Evolutionary conservation across 2,329 filamentous ascomycete genomes (phyloP), one percentile per base, ranked within the genome.

Genomic region (Beauveria varroae): DNA sequence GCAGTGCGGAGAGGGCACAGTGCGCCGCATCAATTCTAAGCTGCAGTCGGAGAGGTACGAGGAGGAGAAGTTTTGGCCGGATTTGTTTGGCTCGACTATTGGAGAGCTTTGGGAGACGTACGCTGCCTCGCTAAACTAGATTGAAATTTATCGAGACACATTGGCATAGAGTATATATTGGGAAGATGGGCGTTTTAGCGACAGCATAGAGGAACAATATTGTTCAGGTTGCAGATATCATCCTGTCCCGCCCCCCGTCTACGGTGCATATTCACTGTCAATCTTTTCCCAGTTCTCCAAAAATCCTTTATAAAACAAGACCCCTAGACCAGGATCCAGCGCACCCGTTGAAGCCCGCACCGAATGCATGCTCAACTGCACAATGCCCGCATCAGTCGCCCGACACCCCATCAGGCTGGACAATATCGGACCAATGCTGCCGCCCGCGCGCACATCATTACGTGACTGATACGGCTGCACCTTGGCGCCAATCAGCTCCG

Each of bases 391-490:
- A 72, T 98, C 93, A 53, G 95, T 89, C 0, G 91, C 85, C 54
- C 90, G 79, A 62, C 96, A 87, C 26, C 93, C 93, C 75, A 95
- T 89, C 37, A 83, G 84, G 30, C 87, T 85, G 66, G 87, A 91
- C 43, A 96, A 80, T 83, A 93, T 92, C 0, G 95, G 95, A 0
- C 95, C 95, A 18, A 98, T 92, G 0, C 95, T 99, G 18, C 95
- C 93, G 30, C 95, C 95, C 69, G 86, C 91, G 58, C 93, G 81
- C 10, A 84, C 88, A 75, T 98, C 95, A 71, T 98, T 98, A 61
- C 95, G 80, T 72, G 98, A 97, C 81, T 96, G 92, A 81, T 98
- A 98, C 7, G 89, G 79, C 75, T 98, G 95, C 60, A 96, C 81
- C 54, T 82, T 85, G 61, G 85, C 85, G 54, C 80, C 90, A 63